Evolutionary conservation across 75 land plant species (phyloP).

Genomic region (Gnetum montanum): DNA sequence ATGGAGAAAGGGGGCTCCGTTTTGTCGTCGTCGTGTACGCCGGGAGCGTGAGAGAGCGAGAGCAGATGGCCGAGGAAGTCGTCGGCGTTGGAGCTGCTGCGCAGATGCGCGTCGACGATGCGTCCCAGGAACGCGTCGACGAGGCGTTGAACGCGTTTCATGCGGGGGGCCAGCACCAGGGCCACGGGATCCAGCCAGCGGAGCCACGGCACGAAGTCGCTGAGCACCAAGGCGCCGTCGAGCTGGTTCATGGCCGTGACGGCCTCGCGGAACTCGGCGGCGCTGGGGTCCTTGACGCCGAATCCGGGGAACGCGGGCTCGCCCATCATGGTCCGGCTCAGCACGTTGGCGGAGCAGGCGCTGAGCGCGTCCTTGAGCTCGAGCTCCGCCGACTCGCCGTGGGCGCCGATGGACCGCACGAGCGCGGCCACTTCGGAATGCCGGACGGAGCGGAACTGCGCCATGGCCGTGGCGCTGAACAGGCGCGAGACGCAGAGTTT

Average conservation of each 20-base stretch:
- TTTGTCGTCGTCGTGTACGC: neutral
- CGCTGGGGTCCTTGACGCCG: conserved; percentile 16
- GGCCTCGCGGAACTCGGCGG: conserved; percentile 10
- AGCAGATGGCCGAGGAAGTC: too few species aligned
- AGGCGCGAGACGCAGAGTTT: conserved; percentile 21
- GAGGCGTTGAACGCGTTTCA: conserved; percentile 9
- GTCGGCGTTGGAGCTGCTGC: too few species aligned
- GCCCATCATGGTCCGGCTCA: conserved; percentile 21
- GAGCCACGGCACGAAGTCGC: conserved; percentile 21
- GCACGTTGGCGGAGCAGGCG: neutral
- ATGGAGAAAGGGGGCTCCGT: neutral
- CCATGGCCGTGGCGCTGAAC: conserved; percentile 15
- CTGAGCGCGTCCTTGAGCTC: conserved; percentile 15
- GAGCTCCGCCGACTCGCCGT: neutral
- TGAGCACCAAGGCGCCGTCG: conserved; percentile 8
- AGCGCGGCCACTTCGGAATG: neutral
- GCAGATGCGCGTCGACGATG: conserved; percentile 22
- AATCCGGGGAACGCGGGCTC: too few species aligned
- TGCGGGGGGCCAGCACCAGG: conserved; percentile 3
- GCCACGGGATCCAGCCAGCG: conserved; percentile 26
- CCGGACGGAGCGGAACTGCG: neutral
- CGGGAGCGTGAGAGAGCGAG: too few species aligned
- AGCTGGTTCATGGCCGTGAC: conserved; percentile 13
- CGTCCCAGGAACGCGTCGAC: conserved; percentile 21
- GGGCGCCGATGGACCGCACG: neutral